phyloP scores from a whole-genome alignment of 2,329 filamentous ascomycete genomes.

The Albifimbria verrucaria region DNA sequence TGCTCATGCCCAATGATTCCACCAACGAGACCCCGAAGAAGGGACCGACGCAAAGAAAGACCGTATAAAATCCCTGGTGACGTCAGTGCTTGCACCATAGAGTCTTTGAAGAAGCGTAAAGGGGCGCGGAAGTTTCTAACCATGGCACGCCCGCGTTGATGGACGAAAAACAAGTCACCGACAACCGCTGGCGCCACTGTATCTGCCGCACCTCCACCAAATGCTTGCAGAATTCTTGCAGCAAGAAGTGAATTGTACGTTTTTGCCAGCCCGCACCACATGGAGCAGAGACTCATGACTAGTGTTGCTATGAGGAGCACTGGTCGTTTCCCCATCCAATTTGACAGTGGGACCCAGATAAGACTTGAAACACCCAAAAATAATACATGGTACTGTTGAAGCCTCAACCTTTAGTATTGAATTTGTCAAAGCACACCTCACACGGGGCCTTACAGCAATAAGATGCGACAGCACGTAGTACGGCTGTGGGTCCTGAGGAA shows the following conservation, averaged over 20 bases:
- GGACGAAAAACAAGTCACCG: conserved; percentile 33
- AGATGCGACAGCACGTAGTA: conserved; percentile 23
- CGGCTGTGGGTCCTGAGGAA: conserved; percentile 20
- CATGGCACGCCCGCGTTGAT: conserved; percentile 32
- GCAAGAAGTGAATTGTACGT: conserved; percentile 21
- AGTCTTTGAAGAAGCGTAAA: rapidly evolving
- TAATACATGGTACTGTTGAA: conserved; percentile 26
- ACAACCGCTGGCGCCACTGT: conserved; percentile 29
- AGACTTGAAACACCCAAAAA: conserved; percentile 31
- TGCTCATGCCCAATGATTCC: conserved; percentile 30
- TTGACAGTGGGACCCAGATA: conserved; percentile 33
- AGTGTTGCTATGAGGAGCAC: conserved; percentile 26
- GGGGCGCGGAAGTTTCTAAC: neutral
- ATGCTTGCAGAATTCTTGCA: conserved; percentile 27
- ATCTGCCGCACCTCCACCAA: conserved; percentile 30
- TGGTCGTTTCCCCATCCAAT: conserved; percentile 28
- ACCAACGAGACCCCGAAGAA: conserved; percentile 30
- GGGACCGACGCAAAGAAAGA: conserved; percentile 26
- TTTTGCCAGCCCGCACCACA: conserved; percentile 22
- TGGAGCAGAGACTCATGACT: conserved; percentile 19
- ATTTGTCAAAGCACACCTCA: neutral
- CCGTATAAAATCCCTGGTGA: conserved; percentile 29
- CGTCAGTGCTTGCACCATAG: neutral
- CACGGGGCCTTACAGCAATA: conserved; percentile 22
- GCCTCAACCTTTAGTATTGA: neutral